Evolutionary conservation across 1,284 basidiomycete genomes (phyloP), one percentile per base, ranked within the genome.

Genomic region (Rhodotorula sp.): DNA sequence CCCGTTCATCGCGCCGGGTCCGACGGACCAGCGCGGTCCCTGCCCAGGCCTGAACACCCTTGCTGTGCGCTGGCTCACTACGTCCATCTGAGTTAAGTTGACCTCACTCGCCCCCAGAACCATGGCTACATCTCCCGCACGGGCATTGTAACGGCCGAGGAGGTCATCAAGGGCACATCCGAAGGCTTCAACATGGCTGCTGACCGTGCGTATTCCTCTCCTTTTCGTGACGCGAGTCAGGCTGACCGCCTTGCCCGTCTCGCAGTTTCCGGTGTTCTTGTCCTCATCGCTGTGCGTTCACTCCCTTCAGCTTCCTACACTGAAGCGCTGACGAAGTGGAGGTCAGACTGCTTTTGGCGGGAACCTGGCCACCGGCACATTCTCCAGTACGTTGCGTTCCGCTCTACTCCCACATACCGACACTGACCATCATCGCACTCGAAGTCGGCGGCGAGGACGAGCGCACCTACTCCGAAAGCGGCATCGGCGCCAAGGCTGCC

Each of bases 11-110:
- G 70, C 75, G 10, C 77, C 78, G 48, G 73, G 76, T 4, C 76
- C 74, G n/a, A 73, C 68, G 21, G 76, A 80, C 61, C 72, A 72
- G 50, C 78, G 79, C 27, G 81, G 81, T 54, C 78, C 79, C 19
- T 82, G 81, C 71, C 81, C 81, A 7, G 81, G 80, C 41, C 75
- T 82, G 51, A 82, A 82, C 77, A 79, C 80, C 0, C 63, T 80
- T 22, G 81, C 81, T 46, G 81, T 80, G 66, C 79, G 81, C n/a
- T 10, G 3, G 21, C 13, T n/a, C 13, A 12, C 50, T 10, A 15
- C 50, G 15, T 48, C 22, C 21, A 4, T 2, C 46, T 22, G 13
- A 19, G 4, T 4, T 66, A 22, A 5, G n/a, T 21, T 25, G 32
- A 55, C 64, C 32, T 64, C 2, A 36, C 77, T 73, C 53, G 73